phyloP scores from a whole-genome alignment of 305 asterid species.

The Fraxinus greggii region DNA sequence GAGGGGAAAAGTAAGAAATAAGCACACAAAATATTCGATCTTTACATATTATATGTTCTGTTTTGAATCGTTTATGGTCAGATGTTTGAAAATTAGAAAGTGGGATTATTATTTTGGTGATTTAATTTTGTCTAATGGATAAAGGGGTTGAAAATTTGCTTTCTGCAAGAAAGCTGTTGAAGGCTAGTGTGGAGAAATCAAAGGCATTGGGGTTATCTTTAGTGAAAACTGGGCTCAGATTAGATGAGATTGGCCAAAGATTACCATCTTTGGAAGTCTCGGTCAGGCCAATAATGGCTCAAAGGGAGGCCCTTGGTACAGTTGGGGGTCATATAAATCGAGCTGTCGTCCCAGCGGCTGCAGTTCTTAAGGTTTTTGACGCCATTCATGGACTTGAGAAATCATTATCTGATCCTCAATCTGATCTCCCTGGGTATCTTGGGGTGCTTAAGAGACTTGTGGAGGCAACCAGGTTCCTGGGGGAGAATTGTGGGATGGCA shows the following conservation, averaged over 20 bases:
- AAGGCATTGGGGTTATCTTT: slow-evolving; percentile 32
- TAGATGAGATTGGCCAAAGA: slow-evolving; percentile 39
- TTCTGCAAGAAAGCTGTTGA: slow-evolving; percentile 39
- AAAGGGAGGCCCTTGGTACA: slow-evolving; percentile 35
- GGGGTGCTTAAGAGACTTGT: slow-evolving; percentile 79
- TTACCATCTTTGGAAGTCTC: slow-evolving; percentile 41
- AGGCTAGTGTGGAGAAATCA: slow-evolving; percentile 38
- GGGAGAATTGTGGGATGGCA: slow-evolving; percentile 86
- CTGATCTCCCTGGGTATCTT: slow-evolving; percentile 77
- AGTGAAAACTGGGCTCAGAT: slow-evolving; percentile 35
- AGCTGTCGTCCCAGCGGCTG: neutral
- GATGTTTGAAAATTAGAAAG: neutral
- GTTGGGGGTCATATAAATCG: slow-evolving; percentile 33
- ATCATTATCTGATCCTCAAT: slow-evolving; percentile 79
- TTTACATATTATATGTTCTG: neutral
- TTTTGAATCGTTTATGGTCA: neutral
- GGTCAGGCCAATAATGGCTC: slow-evolving; percentile 43
- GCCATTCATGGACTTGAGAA: slow-evolving; percentile 13
- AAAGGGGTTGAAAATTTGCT: slow-evolving; percentile 44
- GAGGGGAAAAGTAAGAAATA: neutral
- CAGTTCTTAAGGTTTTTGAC: neutral
- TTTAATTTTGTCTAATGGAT: slow-evolving; percentile 39
- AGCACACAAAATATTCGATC: neutral
- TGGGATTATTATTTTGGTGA: slow-evolving; percentile 23
- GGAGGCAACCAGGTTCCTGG: slow-evolving; percentile 74